Evolutionary conservation across 2,329 filamentous ascomycete species (phyloP).

Genomic region (Xylariaceae sp.): DNA sequence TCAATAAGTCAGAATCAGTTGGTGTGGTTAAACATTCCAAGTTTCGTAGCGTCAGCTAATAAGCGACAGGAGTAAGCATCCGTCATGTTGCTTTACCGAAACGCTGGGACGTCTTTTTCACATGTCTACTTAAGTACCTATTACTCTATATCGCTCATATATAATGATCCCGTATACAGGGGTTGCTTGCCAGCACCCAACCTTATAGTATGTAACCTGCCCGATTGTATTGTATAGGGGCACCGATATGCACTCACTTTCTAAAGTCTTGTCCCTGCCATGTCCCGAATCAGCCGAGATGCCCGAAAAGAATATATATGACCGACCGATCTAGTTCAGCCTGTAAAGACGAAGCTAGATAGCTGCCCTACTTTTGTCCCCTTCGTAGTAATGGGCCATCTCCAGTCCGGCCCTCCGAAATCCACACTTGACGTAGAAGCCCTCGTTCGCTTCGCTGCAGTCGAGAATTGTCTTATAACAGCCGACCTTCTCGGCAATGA

Average conservation of each 20-base stretch:
- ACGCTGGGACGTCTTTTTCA: constrained; percentile 12
- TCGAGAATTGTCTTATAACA: constrained; percentile 98
- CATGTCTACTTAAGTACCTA: constrained; percentile 24
- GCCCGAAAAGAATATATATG: constrained; percentile 7
- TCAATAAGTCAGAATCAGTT: background rate
- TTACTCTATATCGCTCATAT: constrained; percentile 21
- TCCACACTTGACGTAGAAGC: constrained; percentile 97
- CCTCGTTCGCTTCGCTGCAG: constrained; percentile 94
- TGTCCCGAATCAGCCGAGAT: constrained; percentile 16
- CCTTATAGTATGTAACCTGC: constrained; percentile 22
- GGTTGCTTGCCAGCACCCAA: constrained; percentile 10
- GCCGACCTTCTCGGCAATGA: constrained; percentile 81
- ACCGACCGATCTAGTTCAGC: background rate
- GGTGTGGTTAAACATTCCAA: background rate
- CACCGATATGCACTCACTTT: constrained; percentile 15
- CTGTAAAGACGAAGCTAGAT: background rate
- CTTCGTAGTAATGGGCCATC: constrained; percentile 94
- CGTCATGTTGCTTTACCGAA: constrained; percentile 10
- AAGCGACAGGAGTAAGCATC: background rate
- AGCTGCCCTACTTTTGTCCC: constrained; percentile 50
- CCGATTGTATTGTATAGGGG: constrained; percentile 7
- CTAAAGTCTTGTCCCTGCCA: constrained; percentile 20
- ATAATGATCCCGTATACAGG: constrained; percentile 5
- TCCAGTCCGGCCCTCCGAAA: constrained; percentile 90
- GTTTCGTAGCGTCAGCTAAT: background rate